Conservation (phyloP, 345 rosid genomes). For the Linum tenue region DNA sequence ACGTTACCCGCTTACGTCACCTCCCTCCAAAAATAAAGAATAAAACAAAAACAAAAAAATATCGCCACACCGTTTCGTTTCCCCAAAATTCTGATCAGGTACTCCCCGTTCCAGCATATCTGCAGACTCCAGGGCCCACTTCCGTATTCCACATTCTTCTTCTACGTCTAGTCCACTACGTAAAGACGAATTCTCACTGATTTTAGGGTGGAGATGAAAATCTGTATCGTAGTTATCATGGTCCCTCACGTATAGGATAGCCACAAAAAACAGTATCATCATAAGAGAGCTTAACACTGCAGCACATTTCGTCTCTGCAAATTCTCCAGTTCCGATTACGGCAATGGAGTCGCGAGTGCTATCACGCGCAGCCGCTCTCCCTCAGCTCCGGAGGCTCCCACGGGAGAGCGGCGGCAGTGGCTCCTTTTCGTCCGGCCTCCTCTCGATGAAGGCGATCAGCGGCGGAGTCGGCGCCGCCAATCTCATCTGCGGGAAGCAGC, state of each 20-base stretch:
- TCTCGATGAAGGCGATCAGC: slow-evolving; percentile 39
- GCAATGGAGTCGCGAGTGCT: slow-evolving; percentile 82
- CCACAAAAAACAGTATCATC: slow-evolving; percentile 8
- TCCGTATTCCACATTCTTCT: neutral
- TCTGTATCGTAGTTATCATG: neutral
- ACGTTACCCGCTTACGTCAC: neutral
- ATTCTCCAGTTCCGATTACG: slow-evolving; percentile 4
- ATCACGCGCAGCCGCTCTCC: slow-evolving; percentile 52
- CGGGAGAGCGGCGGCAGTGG: slow-evolving; percentile 24
- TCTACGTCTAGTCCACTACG: neutral
- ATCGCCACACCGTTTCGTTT: neutral
- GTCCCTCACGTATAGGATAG: slow-evolving; percentile 4
- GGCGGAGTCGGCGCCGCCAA: slow-evolving; percentile 63
- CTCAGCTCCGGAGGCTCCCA: slow-evolving; percentile 26
- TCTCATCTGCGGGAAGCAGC: slow-evolving; percentile 75
- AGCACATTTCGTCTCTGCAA: slow-evolving; percentile 14
- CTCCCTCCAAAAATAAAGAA: neutral
- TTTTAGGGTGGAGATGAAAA: neutral
- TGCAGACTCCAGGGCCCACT: no score
- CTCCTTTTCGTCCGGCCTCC: slow-evolving; percentile 12
- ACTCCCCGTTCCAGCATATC: no score
- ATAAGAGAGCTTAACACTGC: slow-evolving; percentile 7
- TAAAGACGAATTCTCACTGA: neutral
- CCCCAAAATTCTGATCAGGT: neutral
- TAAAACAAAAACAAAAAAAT: neutral